Base-by-base conservation (phyloP, 257 asterid genomes). In the Plantago ovata region DNA sequence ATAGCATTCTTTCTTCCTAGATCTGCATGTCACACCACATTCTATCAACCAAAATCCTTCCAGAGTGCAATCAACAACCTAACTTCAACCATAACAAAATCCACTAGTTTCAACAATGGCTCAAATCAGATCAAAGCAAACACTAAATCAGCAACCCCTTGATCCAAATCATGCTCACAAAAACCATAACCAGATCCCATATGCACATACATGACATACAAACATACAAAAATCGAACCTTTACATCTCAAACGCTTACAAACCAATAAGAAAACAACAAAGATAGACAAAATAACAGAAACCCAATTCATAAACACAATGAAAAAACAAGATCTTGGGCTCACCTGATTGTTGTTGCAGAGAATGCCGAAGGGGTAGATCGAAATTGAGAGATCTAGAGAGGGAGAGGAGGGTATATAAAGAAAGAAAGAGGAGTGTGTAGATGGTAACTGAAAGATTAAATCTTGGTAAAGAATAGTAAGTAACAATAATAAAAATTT, bases 301-400 rank as follows among this genome's bases (percentile, higher is more conserved):
- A 23, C 19, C 53, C 11, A 45, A 36, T 13, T 46, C 44, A 28
- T 2, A n/a, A 43, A 42, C 61, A 32, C 9, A 13, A 39, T 2
- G 33, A 24, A 40, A 53, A 67, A 24, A 3, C 3, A 39, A 62
- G 78, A 71, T 74, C 76, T 53, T 63, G 14, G 43, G 61, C 74
- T 65, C 62, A 78, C 84, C 75, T 33, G 40, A 57, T 38, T 50
- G 0, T 38, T 50, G 0, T 10, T 36, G 44, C 6, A 23, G 10
- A 21, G 24, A 48, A 14, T 18, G 73, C 57, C 24, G 58, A 75
- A 69, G 56, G 73, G 61, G 65, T 66, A 66, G 64, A 69, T 41
- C 67, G 67, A 67, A 79, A 77, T 77, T 28, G 65, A 8, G 33
- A 41, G 47, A 50, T 3, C 22, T 62, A 53, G 65, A 23, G 58